Evolutionary conservation across 1,139 yeast genomes (phyloP).

Genomic region (Kurtzmaniella quercitrusa): DNA sequence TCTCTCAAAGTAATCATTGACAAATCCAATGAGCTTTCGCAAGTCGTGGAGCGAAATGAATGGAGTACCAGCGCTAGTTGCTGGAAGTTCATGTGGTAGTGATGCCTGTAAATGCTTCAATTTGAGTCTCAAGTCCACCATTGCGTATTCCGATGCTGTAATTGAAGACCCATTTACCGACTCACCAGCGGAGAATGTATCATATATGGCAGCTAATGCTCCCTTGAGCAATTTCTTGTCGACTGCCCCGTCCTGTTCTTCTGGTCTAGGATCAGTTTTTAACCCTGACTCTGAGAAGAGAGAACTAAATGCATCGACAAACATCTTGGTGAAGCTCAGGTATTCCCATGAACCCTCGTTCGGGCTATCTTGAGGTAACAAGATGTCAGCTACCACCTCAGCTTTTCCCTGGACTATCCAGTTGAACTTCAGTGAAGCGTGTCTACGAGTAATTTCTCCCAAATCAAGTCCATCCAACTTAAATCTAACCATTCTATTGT

Average conservation of each 20-base stretch:
- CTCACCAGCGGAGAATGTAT: conserved; percentile 25
- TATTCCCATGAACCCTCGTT: conserved; percentile 20
- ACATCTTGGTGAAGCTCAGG: conserved; percentile 22
- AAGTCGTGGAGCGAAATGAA: conserved; percentile 58
- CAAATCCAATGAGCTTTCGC: conserved; percentile 55
- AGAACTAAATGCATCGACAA: conserved; percentile 26
- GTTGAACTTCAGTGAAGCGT: conserved; percentile 48
- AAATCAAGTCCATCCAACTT: conserved; percentile 64
- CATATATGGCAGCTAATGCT: conserved; percentile 42
- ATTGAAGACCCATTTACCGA: conserved; percentile 8
- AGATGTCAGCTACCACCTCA: conserved; percentile 65
- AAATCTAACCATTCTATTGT: conserved; percentile 50
- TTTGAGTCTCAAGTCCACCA: conserved; percentile 61
- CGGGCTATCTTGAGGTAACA: conserved; percentile 44
- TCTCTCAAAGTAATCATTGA: conserved; percentile 38
- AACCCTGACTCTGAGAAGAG: conserved; percentile 12
- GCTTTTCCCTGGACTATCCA: conserved; percentile 72
- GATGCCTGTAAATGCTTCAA: conserved; percentile 60
- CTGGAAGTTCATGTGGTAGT: conserved; percentile 51
- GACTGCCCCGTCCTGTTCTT: conserved; percentile 9
- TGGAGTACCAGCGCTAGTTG: conserved; percentile 47
- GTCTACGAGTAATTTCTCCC: conserved; percentile 33
- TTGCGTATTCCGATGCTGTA: conserved; percentile 44
- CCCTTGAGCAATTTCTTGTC: conserved; percentile 34
- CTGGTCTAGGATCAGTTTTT: conserved; percentile 5